A percentile compares a stretch with the other conserved stretches of the same genome.
Evolutionary conservation across 768 basidiomycete genomes (phyloP).

Genomic region (Coprinellus micaceus): DNA sequence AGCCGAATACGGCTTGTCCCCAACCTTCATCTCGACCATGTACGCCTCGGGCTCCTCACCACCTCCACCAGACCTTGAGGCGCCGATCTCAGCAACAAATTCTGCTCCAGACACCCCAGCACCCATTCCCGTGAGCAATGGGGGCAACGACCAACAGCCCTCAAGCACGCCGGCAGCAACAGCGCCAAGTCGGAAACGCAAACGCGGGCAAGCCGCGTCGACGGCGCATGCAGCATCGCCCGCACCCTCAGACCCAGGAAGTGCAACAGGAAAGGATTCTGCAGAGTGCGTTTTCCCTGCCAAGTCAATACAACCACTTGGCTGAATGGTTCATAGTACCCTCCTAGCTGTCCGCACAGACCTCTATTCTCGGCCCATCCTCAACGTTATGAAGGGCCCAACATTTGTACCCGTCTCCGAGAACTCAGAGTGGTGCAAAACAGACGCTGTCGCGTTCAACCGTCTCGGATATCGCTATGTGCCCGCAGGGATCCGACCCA

Average conservation of each 20-base stretch:
- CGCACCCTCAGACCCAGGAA: constrained; percentile 52
- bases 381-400: constrained; percentile 73
- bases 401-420: constrained; percentile 59
- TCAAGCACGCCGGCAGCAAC: not conserved
- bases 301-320: constrained; percentile 3
- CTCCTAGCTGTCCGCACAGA: constrained; percentile 65
- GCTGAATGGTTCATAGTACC: constrained; percentile 20
- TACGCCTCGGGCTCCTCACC: constrained; percentile 32
- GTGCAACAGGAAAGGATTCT: constrained; percentile 22
- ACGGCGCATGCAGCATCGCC: constrained; percentile 43
- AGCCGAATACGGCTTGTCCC: not conserved
- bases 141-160: not conserved
- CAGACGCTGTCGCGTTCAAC: constrained; percentile 70
- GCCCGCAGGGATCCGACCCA: constrained; percentile 70
- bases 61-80: constrained; percentile 22
- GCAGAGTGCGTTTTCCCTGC: constrained; percentile 19
- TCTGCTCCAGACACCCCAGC: constrained; percentile 8
- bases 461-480: constrained; percentile 77
- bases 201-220: constrained; percentile 41
- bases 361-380: constrained; percentile 63
- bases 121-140: constrained; percentile 1
- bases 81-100: constrained; percentile 9
- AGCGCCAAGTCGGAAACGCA: constrained; percentile 50
- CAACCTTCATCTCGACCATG: constrained; percentile 17
- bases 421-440: constrained; percentile 55